These are phyloP conservation scores for Backusella circina DNA, from an alignment of 192 early-diverging fungal genomes.

Conservation along the genomic window DNA sequence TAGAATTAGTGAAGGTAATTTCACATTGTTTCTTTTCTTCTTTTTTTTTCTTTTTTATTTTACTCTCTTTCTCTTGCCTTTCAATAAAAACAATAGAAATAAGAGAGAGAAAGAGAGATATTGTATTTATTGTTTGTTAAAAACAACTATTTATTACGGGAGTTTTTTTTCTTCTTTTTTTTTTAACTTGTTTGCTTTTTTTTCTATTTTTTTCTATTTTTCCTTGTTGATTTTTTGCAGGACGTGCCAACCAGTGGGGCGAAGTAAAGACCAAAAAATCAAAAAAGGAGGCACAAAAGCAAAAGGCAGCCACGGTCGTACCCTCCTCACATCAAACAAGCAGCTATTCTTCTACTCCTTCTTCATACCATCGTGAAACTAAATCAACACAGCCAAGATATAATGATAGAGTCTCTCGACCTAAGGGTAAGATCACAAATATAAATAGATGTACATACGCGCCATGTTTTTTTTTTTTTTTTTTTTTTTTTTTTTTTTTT, in stretches of 20 bases:
- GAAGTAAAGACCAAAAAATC: slow-evolving; percentile 74
- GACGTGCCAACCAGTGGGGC: slow-evolving; percentile 76
- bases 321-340: not conserved
- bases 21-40: not conserved
- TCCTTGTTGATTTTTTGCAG: slow-evolving; percentile 40
- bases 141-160: not conserved
- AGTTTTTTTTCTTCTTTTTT: not conserved
- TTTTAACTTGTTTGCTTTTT: not conserved
- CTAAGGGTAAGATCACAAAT: not conserved
- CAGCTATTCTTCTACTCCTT: not conserved
- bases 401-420: slow-evolving; percentile 12
- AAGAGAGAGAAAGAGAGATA: not conserved
- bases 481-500: too few species aligned
- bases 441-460: too few species aligned
- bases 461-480: too few species aligned
- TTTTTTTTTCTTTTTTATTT: not conserved
- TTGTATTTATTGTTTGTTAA: too few species aligned
- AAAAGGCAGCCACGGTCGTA: slow-evolving; percentile 31
- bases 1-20: slow-evolving; percentile 77
- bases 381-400: slow-evolving; percentile 17
- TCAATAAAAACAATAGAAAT: not conserved
- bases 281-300: slow-evolving; percentile 54
- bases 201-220: not conserved
- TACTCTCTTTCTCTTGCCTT: not conserved
- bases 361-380: slow-evolving; percentile 4